phyloP scores from a whole-genome alignment of 108 stramenopile species.

The Nitzschia sp. region DNA sequence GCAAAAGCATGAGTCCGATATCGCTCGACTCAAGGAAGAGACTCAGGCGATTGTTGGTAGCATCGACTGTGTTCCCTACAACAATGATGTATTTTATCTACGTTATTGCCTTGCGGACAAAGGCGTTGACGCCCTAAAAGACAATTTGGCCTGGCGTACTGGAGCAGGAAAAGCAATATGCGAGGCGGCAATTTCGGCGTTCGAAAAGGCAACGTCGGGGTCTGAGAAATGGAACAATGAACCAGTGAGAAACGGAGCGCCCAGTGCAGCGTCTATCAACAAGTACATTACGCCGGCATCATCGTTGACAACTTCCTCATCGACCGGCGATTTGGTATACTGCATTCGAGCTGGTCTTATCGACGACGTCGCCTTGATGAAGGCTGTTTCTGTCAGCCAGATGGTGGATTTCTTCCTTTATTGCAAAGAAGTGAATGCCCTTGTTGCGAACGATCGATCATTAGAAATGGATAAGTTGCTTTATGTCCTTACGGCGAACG shows the following conservation, averaged over 20 bases:
- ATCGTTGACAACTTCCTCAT: conserved; percentile 56
- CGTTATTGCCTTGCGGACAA: conserved; percentile 60
- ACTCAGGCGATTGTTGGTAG: conserved; percentile 19
- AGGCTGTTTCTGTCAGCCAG: conserved; percentile 46
- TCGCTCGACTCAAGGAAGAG: conserved; percentile 39
- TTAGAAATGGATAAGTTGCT: conserved; percentile 49
- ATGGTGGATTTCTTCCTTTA: conserved; percentile 83
- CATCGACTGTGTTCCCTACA: conserved; percentile 36
- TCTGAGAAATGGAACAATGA: conserved; percentile 67
- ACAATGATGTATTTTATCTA: conserved; percentile 70
- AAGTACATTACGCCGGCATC: conserved; percentile 51
- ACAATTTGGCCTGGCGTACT: conserved; percentile 59
- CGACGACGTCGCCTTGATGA: conserved; percentile 77
- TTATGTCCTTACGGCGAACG: conserved; percentile 71
- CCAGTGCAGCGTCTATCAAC: conserved; percentile 45
- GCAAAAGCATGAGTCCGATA: conserved; percentile 27
- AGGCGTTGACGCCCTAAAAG: conserved; percentile 36
- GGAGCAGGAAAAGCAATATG: conserved; percentile 61
- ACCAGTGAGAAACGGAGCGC: conserved; percentile 62
- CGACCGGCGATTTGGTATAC: conserved; percentile 65
- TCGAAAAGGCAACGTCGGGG: conserved; percentile 38
- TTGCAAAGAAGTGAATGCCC: conserved; percentile 73
- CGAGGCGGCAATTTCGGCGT: conserved; percentile 54
- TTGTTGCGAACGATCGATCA: conserved; percentile 66
- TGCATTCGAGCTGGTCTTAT: conserved; percentile 85